phyloP scores from a whole-genome alignment of 768 basidiomycete genomes.

The Boletus rubescentipes region DNA sequence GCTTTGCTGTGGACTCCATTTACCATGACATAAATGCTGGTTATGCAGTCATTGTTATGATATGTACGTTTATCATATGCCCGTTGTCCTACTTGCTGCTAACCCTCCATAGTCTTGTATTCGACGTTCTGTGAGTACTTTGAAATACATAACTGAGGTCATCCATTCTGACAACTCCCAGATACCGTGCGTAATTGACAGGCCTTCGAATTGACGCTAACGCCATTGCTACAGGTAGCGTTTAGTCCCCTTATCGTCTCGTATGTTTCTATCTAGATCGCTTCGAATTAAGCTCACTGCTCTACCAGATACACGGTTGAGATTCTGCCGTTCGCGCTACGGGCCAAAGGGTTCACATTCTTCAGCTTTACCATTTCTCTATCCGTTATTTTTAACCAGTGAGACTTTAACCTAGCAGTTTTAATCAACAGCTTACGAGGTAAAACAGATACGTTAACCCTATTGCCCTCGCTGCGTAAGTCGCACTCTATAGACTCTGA shows the following conservation, averaged over 20 bases:
- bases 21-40: constrained; percentile 30
- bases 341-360: constrained; percentile 39
- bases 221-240: constrained; percentile 25
- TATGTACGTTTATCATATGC: constrained; percentile 31
- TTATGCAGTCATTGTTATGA: constrained; percentile 46
- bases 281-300: neutral
- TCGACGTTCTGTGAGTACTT: constrained; percentile 34
- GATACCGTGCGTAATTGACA: constrained; percentile 30
- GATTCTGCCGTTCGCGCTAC: constrained; percentile 39
- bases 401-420: constrained; percentile 17
- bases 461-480: constrained; percentile 27
- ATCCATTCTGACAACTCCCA: neutral
- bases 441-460: constrained; percentile 33
- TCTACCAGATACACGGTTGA: constrained; percentile 37
- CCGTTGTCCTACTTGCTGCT: neutral
- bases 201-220: neutral
- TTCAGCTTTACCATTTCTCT: constrained; percentile 39
- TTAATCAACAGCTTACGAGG: constrained; percentile 20
- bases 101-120: constrained; percentile 32
- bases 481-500: neutral
- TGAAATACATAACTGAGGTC: neutral
- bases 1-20: constrained; percentile 24
- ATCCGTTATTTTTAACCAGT: constrained; percentile 42
- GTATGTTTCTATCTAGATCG: neutral
- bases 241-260: constrained; percentile 42